phyloP scores from a whole-genome alignment of 768 basidiomycete species.

The Lactifluus echinatus region DNA sequence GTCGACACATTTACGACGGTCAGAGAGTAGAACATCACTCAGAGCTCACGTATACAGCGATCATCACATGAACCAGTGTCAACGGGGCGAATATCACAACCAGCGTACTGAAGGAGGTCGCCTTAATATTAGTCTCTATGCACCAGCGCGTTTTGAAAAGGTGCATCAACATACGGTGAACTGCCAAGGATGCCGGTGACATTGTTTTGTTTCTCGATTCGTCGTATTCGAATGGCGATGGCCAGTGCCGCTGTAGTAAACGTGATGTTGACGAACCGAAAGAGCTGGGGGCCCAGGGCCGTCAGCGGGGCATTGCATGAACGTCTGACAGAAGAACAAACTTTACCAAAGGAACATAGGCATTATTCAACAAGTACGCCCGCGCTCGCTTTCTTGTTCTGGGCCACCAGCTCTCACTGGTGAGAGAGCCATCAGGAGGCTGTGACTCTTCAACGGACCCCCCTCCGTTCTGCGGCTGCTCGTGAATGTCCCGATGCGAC shows the following conservation, averaged over 20 bases:
- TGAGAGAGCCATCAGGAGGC: conserved; percentile 5
- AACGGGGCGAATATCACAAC: conserved; percentile 81
- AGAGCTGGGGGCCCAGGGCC: conserved; percentile 49
- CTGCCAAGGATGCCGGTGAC: conserved; percentile 71
- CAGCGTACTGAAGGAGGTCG: conserved; percentile 44
- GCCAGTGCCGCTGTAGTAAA: conserved; percentile 75
- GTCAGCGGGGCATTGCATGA: not conserved
- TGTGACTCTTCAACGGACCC: not conserved
- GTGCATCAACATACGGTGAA: conserved; percentile 34
- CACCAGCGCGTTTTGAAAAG: conserved; percentile 36
- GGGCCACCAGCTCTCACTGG: conserved; percentile 23
- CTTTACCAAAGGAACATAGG: conserved; percentile 70
- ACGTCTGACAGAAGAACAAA: conserved; percentile 1
- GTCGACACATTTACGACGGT: conserved; percentile 18
- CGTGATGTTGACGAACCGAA: conserved; percentile 76
- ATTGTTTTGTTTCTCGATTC: conserved; percentile 39
- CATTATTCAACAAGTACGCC: conserved; percentile 60
- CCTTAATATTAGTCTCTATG: conserved; percentile 14
- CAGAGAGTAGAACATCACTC: conserved; percentile 8
- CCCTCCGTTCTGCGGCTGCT: conserved; percentile 12
- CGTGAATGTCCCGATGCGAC: not conserved
- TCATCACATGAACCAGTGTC: conserved; percentile 78
- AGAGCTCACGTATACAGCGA: conserved; percentile 71
- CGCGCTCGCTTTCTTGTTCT: conserved; percentile 43
- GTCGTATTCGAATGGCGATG: conserved; percentile 67